These are phyloP conservation scores for Rhizophagus sp. DNA, from an alignment of 192 early-diverging fungal genomes.

Conservation along the genomic window DNA sequence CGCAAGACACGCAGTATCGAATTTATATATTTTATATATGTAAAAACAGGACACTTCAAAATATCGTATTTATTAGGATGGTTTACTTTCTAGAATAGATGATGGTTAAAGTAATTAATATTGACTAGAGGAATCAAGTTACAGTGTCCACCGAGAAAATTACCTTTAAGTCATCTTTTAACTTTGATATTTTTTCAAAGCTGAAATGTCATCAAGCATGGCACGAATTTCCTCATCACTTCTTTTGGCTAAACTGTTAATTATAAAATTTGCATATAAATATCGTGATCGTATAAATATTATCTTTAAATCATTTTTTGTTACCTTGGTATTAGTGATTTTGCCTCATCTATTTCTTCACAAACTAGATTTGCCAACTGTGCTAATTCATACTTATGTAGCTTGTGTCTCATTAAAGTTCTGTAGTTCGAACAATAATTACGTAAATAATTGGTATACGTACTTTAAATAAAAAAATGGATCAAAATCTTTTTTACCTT, in stretches of 20 bases:
- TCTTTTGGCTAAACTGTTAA: conserved; percentile 10
- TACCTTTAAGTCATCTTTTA: not conserved
- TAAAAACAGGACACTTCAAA: too few species aligned
- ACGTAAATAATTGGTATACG: too few species aligned
- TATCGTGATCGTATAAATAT: not conserved
- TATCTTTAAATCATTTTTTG: not conserved
- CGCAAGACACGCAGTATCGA: too few species aligned
- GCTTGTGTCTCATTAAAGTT: conserved; percentile 24
- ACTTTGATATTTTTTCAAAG: conserved; percentile 22
- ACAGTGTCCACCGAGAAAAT: too few species aligned
- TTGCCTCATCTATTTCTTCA: conserved; percentile 89
- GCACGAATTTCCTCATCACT: conserved; percentile 26
- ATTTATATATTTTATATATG: too few species aligned
- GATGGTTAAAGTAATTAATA: too few species aligned
- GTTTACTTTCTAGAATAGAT: too few species aligned
- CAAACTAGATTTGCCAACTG: conserved; percentile 92
- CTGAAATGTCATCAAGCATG: conserved; percentile 27
- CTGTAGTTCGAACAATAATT: not conserved
- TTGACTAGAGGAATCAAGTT: too few species aligned
- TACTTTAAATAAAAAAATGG: too few species aligned
- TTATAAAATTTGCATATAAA: not conserved
- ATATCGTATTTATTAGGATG: too few species aligned
- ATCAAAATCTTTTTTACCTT: too few species aligned
- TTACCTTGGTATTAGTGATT: conserved; percentile 87
- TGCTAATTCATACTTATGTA: conserved; percentile 64